These are phyloP conservation scores for Aspergillus aculeatinus DNA, from an alignment of 2,329 filamentous ascomycete genomes.

Conservation along the genomic window DNA sequence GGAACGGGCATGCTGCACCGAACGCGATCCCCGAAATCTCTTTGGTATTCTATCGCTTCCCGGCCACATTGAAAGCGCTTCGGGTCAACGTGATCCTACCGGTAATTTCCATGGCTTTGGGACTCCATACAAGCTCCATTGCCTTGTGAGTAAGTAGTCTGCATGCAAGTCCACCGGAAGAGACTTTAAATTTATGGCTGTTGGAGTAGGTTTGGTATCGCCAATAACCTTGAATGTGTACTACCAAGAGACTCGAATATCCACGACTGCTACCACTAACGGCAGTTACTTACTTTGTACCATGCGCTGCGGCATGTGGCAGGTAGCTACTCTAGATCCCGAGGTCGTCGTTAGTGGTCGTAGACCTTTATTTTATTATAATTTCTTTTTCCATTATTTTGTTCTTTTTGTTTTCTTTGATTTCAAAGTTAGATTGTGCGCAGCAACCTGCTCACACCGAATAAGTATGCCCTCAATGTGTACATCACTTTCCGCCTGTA, in stretches of 20 bases:
- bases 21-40: not conserved
- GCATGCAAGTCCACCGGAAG: not conserved
- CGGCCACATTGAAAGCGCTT: not conserved
- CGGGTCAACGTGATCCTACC: not conserved
- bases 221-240: not conserved
- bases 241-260: not conserved
- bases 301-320: too few species aligned
- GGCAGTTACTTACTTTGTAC: not conserved
- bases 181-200: not conserved
- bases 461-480: too few species aligned
- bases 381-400: too few species aligned
- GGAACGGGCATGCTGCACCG: not conserved
- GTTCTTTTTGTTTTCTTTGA: too few species aligned
- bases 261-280: not conserved
- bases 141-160: not conserved
- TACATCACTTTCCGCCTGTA: not conserved
- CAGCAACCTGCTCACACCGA: not conserved
- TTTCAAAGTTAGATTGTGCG: not conserved
- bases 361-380: too few species aligned
- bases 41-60: not conserved
- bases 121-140: not conserved
- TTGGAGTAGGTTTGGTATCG: not conserved
- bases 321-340: not conserved
- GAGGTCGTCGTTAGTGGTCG: not conserved
- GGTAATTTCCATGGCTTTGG: not conserved